Percentiles rank a stretch among this genome's conserved stretches.
Evolutionary conservation across 2,329 filamentous ascomycete genomes (phyloP).

Genomic region (Lasiodiplodia sp.): DNA sequence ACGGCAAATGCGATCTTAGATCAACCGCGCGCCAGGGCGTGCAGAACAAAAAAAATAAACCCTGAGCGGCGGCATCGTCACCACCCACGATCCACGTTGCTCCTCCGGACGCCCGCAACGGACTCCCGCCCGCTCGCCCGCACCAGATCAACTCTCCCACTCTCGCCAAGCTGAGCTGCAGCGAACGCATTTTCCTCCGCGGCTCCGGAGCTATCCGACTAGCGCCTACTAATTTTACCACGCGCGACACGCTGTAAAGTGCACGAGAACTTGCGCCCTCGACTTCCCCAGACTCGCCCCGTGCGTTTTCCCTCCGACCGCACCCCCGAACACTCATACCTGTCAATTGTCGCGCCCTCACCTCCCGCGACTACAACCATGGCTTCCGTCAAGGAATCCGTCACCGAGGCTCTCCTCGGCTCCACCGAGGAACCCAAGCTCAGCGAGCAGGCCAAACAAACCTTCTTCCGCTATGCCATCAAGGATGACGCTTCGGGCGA

Average conservation of each 20-base stretch:
- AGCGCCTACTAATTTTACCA: slow-evolving; percentile 28
- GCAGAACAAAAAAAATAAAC: slow-evolving; percentile 7
- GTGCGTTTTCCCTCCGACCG: slow-evolving; percentile 25
- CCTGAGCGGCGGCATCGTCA: slow-evolving; percentile 8
- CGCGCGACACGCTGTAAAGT: slow-evolving; percentile 21
- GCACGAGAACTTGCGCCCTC: slow-evolving; percentile 15
- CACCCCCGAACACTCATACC: slow-evolving; percentile 5
- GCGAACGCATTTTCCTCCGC: slow-evolving; percentile 21
- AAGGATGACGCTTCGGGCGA: slow-evolving; percentile 80
- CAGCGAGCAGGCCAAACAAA: slow-evolving; percentile 76
- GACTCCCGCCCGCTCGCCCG: slow-evolving; percentile 19
- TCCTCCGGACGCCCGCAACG: background rate
- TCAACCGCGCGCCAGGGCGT: slow-evolving; percentile 19
- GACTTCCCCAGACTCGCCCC: slow-evolving; percentile 22
- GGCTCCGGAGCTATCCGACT: slow-evolving; percentile 28
- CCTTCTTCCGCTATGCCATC: slow-evolving; percentile 78
- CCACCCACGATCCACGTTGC: slow-evolving; percentile 1
- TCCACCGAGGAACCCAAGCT: slow-evolving; percentile 64
- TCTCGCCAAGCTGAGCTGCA: slow-evolving; percentile 24
- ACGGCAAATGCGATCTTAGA: slow-evolving; percentile 23
- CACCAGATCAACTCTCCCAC: slow-evolving; percentile 18
- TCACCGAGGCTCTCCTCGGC: slow-evolving; percentile 70
- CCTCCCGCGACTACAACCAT: slow-evolving; percentile 21
- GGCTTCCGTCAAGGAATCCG: slow-evolving; percentile 70
- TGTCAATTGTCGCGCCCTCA: slow-evolving; percentile 25